Conservation (phyloP, 169 alveolate genomes). For the Cryptosporidium ubiquitum region DNA sequence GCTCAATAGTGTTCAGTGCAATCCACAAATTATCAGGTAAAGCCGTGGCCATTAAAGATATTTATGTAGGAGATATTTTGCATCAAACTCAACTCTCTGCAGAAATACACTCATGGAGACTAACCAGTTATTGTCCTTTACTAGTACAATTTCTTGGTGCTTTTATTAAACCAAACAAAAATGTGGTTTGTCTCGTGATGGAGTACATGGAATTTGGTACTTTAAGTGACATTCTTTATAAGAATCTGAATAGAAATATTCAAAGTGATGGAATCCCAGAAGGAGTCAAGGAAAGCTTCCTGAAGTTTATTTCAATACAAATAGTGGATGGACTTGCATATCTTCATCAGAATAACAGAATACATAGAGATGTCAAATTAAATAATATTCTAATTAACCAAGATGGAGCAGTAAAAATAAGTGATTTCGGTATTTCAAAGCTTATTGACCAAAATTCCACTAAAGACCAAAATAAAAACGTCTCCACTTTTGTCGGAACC, state of each 20-base stretch:
- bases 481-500: conserved; percentile 86
- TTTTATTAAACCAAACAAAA: conserved; percentile 60
- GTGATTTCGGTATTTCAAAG: conserved; percentile 76
- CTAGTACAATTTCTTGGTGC: conserved; percentile 70
- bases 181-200: conserved; percentile 60
- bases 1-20: conserved; percentile 64
- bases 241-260: conserved; percentile 5
- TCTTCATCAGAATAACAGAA: conserved; percentile 72
- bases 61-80: conserved; percentile 67
- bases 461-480: conserved; percentile 34
- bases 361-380: conserved; percentile 74
- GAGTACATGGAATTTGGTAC: conserved; percentile 71
- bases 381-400: conserved; percentile 71
- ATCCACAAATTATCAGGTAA: conserved; percentile 37
- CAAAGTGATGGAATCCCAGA: background rate
- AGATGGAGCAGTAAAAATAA: conserved; percentile 75
- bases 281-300: conserved; percentile 38
- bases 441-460: conserved; percentile 45
- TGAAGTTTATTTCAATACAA: conserved; percentile 59
- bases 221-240: conserved; percentile 53
- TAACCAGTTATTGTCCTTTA: conserved; percentile 70
- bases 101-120: conserved; percentile 67
- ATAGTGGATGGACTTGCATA: conserved; percentile 74
- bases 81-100: conserved; percentile 72
- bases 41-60: conserved; percentile 65